Evolutionary conservation across 2,329 filamentous ascomycete genomes (phyloP).

Genomic region (Davidsoniella virescens): DNA sequence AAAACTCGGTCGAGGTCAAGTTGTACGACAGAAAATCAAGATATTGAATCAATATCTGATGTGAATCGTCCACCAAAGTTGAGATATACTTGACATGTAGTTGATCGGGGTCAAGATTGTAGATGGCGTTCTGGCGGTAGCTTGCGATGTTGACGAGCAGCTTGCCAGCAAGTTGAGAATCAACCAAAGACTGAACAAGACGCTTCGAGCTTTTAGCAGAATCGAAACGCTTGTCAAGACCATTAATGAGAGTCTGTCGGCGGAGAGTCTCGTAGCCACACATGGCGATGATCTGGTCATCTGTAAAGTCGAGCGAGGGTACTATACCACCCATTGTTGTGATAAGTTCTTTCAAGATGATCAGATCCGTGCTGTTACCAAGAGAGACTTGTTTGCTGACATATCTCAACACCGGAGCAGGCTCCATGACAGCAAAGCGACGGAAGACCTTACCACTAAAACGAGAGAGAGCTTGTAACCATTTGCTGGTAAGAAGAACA

Average conservation of each 20-base stretch:
- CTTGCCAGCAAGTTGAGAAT: constrained; percentile 62
- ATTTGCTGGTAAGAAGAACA: constrained; percentile 65
- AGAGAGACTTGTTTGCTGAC: constrained; percentile 67
- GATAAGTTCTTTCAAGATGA: constrained; percentile 81
- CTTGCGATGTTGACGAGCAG: constrained; percentile 83
- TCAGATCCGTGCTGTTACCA: constrained; percentile 77
- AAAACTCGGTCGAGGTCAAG: constrained; percentile 59
- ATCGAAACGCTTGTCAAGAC: constrained; percentile 69
- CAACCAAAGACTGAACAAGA: constrained; percentile 61
- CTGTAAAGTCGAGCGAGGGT: constrained; percentile 72
- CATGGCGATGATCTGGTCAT: constrained; percentile 74
- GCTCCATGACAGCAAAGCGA: constrained; percentile 68
- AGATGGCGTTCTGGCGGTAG: constrained; percentile 75
- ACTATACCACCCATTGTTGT: constrained; percentile 88
- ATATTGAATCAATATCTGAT: constrained; percentile 72
- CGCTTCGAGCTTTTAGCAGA: constrained; percentile 59
- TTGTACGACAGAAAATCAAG: constrained; percentile 76
- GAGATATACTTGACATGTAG: constrained; percentile 80
- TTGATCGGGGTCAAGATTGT: constrained; percentile 50
- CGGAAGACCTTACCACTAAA: constrained; percentile 86
- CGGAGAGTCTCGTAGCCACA: constrained; percentile 69
- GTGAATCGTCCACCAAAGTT: constrained; percentile 78
- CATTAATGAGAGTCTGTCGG: constrained; percentile 60
- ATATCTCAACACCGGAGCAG: constrained; percentile 75
- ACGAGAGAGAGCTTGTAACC: constrained; percentile 77